Evolutionary conservation across 495 filamentous ascomycete genomes (phyloP).

Genomic region (Podospora bellae-mahoneyi): DNA sequence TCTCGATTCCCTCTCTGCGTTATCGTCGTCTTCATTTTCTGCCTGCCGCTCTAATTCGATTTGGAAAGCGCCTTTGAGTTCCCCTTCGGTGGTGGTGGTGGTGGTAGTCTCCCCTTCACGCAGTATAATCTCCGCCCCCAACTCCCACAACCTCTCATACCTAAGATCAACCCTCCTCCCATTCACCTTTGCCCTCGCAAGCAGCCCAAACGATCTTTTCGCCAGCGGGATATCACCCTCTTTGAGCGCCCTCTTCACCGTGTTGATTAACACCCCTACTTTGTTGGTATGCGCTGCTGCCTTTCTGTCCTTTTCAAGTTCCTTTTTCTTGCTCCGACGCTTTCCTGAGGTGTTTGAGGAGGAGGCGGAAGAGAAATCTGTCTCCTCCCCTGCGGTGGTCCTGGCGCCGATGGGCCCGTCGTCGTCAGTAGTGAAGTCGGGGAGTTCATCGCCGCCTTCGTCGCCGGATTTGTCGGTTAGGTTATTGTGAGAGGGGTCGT

Average conservation of each 20-base stretch:
- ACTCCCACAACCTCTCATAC: slow-evolving; percentile 37
- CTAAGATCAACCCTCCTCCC: slow-evolving; percentile 38
- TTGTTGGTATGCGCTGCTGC: slow-evolving; percentile 22
- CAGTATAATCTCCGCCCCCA: slow-evolving; percentile 44
- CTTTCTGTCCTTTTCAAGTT: slow-evolving; percentile 10
- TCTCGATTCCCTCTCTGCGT: slow-evolving; percentile 7
- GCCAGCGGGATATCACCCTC: slow-evolving; percentile 40
- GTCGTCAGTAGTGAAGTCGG: slow-evolving; percentile 3
- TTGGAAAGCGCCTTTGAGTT: background rate
- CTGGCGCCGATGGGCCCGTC: background rate
- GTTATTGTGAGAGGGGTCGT: background rate
- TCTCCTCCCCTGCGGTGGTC: background rate
- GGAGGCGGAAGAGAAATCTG: background rate
- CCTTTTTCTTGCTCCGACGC: background rate
- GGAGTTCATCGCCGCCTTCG: slow-evolving; percentile 11
- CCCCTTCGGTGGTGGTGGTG: background rate
- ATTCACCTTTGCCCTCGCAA: slow-evolving; percentile 30
- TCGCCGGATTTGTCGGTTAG: slow-evolving; percentile 7
- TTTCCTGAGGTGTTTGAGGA: background rate
- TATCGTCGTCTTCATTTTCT: background rate
- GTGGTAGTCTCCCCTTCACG: slow-evolving; percentile 32
- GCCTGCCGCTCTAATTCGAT: background rate
- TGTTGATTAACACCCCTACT: slow-evolving; percentile 32
- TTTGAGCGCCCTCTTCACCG: slow-evolving; percentile 37
- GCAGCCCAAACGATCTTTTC: slow-evolving; percentile 38